Evolutionary conservation across 176 grass and related monocot species (phyloP).

Genomic region (Carex pumila): DNA sequence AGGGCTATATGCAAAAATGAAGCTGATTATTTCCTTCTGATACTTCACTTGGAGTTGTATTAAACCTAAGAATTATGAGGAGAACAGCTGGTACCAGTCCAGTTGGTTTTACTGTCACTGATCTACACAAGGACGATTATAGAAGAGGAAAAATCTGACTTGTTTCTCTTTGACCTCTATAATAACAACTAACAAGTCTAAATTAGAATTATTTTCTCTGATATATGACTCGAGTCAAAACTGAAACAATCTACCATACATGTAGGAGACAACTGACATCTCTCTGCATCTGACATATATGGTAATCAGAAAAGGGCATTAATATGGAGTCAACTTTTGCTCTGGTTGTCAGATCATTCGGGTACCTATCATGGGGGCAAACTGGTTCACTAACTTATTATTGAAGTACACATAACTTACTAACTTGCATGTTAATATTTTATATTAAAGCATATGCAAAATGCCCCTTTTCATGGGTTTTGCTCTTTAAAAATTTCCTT

Average conservation of each 20-base stretch:
- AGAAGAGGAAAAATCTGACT: no score
- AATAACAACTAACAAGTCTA: no score
- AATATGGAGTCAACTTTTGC: conserved; percentile 72
- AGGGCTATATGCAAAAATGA: no score
- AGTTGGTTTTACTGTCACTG: no score
- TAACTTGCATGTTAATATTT: not conserved
- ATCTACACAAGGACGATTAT: no score
- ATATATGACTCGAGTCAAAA: not conserved
- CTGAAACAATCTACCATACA: not conserved
- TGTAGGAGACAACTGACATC: not conserved
- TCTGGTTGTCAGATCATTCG: conserved; percentile 63
- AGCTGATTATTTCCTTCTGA: no score
- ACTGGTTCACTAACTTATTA: not conserved
- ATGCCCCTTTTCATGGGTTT: not conserved
- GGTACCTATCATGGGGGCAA: conserved; percentile 41
- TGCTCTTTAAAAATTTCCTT: not conserved
- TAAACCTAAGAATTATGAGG: no score
- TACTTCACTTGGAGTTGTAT: no score
- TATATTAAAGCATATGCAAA: not conserved
- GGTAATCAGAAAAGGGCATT: not conserved
- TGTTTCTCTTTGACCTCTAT: no score
- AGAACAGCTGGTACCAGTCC: no score
- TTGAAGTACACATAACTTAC: not conserved
- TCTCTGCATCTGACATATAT: not conserved
- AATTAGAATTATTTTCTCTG: not conserved